Base-by-base conservation (phyloP, 2,329 filamentous ascomycete genomes). In the Pyricularia sp. region DNA sequence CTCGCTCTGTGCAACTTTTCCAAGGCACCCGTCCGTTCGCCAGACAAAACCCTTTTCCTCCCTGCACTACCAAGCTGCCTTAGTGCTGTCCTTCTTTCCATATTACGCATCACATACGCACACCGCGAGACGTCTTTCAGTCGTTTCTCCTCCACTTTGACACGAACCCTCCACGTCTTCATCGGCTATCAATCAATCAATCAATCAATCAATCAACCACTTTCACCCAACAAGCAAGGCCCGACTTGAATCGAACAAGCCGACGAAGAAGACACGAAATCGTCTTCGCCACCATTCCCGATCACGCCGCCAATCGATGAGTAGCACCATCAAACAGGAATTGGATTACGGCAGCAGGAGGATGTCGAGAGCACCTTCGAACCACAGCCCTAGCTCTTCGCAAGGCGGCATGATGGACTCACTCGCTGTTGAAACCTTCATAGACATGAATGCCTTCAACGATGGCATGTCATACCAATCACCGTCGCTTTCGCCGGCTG, bases 401-500 rank as follows among this genome's bases (percentile, higher is more conserved):
- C 69, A 72, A 62, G 74, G 78, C 64, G 74, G 72, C 70, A 75
- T 78, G 66, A 78, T 78, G 66, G 78, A 80, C 68, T 78, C 82
- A 70, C 78, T 81, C 65, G 53, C 53, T 28, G 73, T 85, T 69
- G 85, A 88, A 70, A 80, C 81, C 35, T 76, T 87, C 61, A 76
- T 87, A 73, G 84, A 87, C 70, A 79, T 87, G 65, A 80, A 82
- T 66, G 82, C 84, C 69, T 90, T 88, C 75, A 80, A 79, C 68
- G 74, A 84, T 64, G 78, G 79, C 68, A 66, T 66, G 65, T 65
- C 64, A 16, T 87, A 84, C 70, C 81, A 84, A 66, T 87, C 86
- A 13, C 84, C 87, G 3, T 82, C 84, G 4, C 73, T 84, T 60
- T 86, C 85, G 19, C 84, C 85, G 9, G 74, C 81, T 6, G 73